Evolutionary conservation across 2,329 filamentous ascomycete genomes (phyloP), one percentile per base, ranked within the genome.

Genomic region (Magnaporthiopsis incrustans): DNA sequence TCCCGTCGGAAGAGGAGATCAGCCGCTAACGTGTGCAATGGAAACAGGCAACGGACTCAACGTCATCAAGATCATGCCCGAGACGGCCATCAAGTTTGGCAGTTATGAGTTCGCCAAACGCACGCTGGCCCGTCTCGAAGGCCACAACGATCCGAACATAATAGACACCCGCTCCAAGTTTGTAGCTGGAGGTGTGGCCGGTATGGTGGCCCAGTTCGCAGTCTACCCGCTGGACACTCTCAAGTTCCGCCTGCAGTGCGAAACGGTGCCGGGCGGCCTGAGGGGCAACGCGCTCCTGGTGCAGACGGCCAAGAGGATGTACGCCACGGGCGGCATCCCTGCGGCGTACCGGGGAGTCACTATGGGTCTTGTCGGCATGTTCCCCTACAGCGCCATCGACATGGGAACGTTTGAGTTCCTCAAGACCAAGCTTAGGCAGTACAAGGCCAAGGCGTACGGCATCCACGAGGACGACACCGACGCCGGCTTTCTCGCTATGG

Each of bases 11-110:
- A 15, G 35, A 30, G 27, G 27, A 30, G 11, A 38, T 38, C 35
- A 18, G 35, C 15, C 18, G 35, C 35, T 61, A 38, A 25, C 30
- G 27, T 61, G 11, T 18, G 4, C 25, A 61, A 14, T 30, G 3
- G 3, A 30, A 30, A 30, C 10, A 96, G 93, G 95, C 53, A 99
- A 99, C 72, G 95, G 95, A 4, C 81, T 99, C 69, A 99, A 99
- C 70, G 92, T 99, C 3, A 77, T 97, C 72, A 99, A 99, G 76
- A 95, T 99, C 66, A 97, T 98, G 92, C 95, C 95, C 0, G 95
- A 99, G 78, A 97, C 94, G 33, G 94, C 95, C 32, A 97, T 99
- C 73, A 96, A 97, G 77, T 99, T 99, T 74, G 95, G 95, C 66
- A 94, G 93, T 26, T 99, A 97, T 73, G 95, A 99, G 85, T 92